Evolutionary conservation across 108 stramenopile genomes (phyloP).

Genomic region (Aureococcus anophagefferens): DNA sequence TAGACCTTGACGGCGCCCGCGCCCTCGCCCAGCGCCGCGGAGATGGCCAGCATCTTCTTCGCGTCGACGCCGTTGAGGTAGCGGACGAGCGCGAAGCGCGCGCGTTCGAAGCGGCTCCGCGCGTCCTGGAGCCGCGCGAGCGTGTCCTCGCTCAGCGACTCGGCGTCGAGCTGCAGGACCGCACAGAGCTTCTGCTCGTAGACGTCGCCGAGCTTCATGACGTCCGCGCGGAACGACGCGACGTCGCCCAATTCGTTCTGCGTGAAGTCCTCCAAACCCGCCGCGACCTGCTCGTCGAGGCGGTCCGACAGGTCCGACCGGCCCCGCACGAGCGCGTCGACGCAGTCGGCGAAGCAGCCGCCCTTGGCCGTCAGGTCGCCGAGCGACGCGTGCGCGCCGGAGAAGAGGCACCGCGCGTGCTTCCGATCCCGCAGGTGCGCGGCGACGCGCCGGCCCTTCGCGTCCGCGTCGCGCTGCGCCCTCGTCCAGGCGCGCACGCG

Average conservation of each 20-base stretch:
- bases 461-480: not conserved
- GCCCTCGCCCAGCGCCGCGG: not conserved
- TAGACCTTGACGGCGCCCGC: not conserved
- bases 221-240: not conserved
- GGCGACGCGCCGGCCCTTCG: constrained; percentile 2
- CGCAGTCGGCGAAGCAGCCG: constrained; percentile 4
- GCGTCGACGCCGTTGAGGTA: constrained; percentile 25
- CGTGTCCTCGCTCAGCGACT: not conserved
- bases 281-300: constrained; percentile 2
- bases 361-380: constrained; percentile 15
- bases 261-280: constrained; percentile 17
- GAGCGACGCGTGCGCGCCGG: not conserved
- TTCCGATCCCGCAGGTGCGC: not conserved
- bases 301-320: constrained; percentile 6
- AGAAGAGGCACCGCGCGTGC: constrained; percentile 11
- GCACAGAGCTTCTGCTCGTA: not conserved
- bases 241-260: constrained; percentile 19
- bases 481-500: not conserved
- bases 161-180: not conserved
- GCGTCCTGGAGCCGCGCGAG: not conserved
- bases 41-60: constrained; percentile 13
- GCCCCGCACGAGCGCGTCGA: constrained; percentile 12
- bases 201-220: not conserved
- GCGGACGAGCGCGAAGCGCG: constrained; percentile 18
- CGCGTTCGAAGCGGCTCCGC: constrained; percentile 19